Evolutionary conservation across 2,329 filamentous ascomycete species (phyloP).

Genomic region (Hymenoscyphus repandus): DNA sequence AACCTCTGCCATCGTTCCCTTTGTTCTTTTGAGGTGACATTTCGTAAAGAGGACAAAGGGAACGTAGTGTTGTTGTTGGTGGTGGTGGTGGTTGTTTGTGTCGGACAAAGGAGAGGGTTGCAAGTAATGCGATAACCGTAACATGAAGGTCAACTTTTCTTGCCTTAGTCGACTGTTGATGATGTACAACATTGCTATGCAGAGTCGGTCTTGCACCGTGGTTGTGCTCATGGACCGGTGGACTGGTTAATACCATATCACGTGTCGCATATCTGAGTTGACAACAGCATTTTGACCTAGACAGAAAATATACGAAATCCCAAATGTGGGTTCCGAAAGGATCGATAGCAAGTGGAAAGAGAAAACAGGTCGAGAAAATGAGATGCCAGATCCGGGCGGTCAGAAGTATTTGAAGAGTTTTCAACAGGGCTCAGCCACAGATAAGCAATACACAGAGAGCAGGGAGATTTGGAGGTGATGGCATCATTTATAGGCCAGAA

Average conservation of each 20-base stretch:
- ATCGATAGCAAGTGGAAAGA: conserved; percentile 1
- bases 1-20: too few relatives aligned
- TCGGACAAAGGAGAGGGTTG: neutral
- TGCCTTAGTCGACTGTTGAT: neutral
- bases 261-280: neutral
- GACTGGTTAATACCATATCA: neutral
- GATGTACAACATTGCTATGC: neutral
- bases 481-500: conserved; percentile 3
- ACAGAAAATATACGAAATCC: neutral
- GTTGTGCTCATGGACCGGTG: neutral
- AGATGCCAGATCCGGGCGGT: neutral
- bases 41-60: neutral
- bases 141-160: too few relatives aligned
- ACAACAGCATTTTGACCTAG: neutral
- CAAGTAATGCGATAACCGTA: neutral
- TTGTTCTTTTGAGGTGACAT: neutral
- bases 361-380: neutral
- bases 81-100: neutral
- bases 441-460: conserved; percentile 15
- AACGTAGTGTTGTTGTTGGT: neutral
- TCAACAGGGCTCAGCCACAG: conserved; percentile 12
- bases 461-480: conserved; percentile 1
- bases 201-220: neutral
- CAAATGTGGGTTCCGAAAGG: neutral
- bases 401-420: conserved; percentile 13